phyloP scores from a whole-genome alignment of 1,284 basidiomycete species.

The Tranzscheliella williamsii region DNA sequence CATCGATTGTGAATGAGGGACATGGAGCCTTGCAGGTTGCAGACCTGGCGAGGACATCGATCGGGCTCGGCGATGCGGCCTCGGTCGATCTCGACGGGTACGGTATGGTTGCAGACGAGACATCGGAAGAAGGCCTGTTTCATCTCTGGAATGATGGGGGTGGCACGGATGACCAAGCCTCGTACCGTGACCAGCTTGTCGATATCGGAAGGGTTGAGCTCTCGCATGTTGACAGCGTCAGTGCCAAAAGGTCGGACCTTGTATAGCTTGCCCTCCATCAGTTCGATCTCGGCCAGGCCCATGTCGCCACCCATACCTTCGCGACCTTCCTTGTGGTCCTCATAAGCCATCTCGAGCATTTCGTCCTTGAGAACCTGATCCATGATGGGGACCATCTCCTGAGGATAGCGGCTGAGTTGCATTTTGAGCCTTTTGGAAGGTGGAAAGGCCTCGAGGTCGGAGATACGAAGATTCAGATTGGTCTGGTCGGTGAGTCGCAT shows the following conservation, averaged over 20 bases:
- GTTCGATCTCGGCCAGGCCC: conserved; percentile 63
- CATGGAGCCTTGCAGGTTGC: conserved; percentile 84
- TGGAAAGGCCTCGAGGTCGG: conserved; percentile 86
- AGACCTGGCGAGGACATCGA: conserved; percentile 88
- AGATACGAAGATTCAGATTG: conserved; percentile 86
- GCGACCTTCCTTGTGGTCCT: conserved; percentile 72
- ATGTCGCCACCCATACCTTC: conserved; percentile 72
- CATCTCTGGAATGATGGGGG: conserved; percentile 98
- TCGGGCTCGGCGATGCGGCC: conserved; percentile 92
- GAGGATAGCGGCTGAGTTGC: conserved; percentile 81
- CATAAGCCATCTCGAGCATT: conserved; percentile 63
- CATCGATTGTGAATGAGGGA: conserved; percentile 94
- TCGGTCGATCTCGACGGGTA: conserved; percentile 91
- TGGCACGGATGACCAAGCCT: conserved; percentile 94
- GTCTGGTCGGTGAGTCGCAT: conserved; percentile 85
- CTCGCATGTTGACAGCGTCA: conserved; percentile 64
- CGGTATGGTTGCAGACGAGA: conserved; percentile 90
- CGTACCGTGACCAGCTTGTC: conserved; percentile 85
- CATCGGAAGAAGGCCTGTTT: conserved; percentile 96
- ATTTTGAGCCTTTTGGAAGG: conserved; percentile 74
- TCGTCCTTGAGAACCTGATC: conserved; percentile 89
- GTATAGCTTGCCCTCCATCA: conserved; percentile 69
- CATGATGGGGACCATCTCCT: conserved; percentile 94
- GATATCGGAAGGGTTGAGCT: conserved; percentile 58
- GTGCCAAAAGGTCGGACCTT: conserved; percentile 90